phyloP scores from a whole-genome alignment of 768 basidiomycete species.

The Termitomyces sp. region DNA sequence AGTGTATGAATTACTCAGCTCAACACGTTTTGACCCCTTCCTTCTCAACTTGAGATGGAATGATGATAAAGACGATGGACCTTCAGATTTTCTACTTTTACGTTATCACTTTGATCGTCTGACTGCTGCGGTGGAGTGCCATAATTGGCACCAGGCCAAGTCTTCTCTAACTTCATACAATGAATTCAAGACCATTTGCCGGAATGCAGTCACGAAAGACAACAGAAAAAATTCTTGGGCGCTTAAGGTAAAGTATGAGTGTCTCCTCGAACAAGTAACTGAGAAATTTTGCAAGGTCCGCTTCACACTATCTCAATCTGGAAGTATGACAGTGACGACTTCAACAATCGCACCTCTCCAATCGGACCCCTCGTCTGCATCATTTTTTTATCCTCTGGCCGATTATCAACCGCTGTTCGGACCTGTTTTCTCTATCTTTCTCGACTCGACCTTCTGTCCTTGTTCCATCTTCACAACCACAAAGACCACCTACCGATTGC shows the following conservation, averaged over 20 bases:
- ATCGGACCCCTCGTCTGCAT: constrained; percentile 32
- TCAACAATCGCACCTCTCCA: constrained; percentile 24
- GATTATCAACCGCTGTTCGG: constrained; percentile 17
- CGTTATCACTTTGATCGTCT: constrained; percentile 58
- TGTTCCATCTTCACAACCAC: constrained; percentile 55
- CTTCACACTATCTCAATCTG: constrained; percentile 37
- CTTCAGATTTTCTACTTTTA: constrained; percentile 59
- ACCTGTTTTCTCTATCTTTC: constrained; percentile 36
- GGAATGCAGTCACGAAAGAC: constrained; percentile 30
- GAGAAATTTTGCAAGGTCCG: constrained; percentile 38
- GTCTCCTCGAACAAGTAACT: constrained; percentile 1
- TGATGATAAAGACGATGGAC: constrained; percentile 38
- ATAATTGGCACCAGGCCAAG: constrained; percentile 41
- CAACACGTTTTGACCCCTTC: constrained; percentile 53
- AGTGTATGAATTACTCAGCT: constrained; percentile 38
- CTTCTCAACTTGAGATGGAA: constrained; percentile 52
- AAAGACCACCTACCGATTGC: constrained; percentile 61
- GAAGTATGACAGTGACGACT: constrained; percentile 28
- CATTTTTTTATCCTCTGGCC: constrained; percentile 27
- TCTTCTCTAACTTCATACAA: constrained; percentile 28
- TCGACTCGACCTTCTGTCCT: constrained; percentile 51
- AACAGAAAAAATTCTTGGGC: constrained; percentile 17
- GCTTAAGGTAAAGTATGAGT: constrained; percentile 24
- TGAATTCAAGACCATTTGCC: constrained; percentile 37
- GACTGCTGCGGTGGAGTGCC: constrained; percentile 36